These are phyloP conservation scores for Cystobasidium slooffiae DNA, from an alignment of 1,284 basidiomycete genomes.

Conservation along the genomic window DNA sequence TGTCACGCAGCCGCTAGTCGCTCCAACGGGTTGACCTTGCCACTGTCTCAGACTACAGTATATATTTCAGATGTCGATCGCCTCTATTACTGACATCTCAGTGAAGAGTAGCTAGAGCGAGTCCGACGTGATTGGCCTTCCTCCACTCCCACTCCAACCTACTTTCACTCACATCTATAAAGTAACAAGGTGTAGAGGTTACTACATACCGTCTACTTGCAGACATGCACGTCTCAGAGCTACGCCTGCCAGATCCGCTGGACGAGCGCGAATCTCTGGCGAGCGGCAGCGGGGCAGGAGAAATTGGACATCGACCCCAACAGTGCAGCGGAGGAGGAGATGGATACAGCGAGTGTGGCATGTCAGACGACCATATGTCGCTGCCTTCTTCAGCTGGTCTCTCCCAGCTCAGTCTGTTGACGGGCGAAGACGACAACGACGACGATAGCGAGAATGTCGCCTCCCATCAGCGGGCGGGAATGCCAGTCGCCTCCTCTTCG, in stretches of 20 bases:
- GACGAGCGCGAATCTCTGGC: neutral
- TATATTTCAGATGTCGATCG: too few species aligned
- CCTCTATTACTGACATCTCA: too few species aligned
- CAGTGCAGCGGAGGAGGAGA: neutral
- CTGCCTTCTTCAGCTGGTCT: constrained; percentile 19
- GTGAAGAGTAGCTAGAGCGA: too few species aligned
- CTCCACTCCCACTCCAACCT: too few species aligned
- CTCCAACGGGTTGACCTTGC: too few species aligned
- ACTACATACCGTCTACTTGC: too few species aligned
- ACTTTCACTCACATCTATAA: too few species aligned
- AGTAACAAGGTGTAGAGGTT: too few species aligned
- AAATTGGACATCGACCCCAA: neutral
- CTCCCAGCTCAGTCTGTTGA: constrained; percentile 5
- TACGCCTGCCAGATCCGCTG: constrained; percentile 13
- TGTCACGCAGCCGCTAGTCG: too few species aligned
- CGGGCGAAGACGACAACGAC: neutral
- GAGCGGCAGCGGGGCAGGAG: neutral
- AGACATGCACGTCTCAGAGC: constrained; percentile 11
- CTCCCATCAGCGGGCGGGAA: constrained; percentile 4
- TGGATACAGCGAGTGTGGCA: neutral
- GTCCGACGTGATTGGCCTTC: too few species aligned
- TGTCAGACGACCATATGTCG: constrained; percentile 16
- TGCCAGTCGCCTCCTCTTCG: constrained; percentile 20
- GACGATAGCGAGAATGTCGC: neutral
- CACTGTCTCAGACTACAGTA: too few species aligned